Percentiles rank a stretch among this genome's conserved stretches.
Conservation (phyloP, 257 asterid genomes). For the Eustoma russellianum region DNA sequence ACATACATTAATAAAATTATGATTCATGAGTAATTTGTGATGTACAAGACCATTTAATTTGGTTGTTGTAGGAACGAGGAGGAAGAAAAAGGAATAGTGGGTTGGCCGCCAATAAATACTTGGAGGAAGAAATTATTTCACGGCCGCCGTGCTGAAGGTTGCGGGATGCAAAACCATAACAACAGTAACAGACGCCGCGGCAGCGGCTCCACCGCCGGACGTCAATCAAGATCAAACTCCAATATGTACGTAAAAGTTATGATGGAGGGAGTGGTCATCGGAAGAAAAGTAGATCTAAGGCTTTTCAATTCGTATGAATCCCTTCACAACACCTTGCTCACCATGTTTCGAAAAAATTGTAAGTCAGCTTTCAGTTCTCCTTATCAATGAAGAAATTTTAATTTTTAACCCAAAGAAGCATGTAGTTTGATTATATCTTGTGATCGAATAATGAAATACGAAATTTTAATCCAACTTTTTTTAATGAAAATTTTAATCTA, state of each 20-base stretch:
- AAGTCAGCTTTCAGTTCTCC: too few relatives aligned
- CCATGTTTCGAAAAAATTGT: conserved; percentile 33
- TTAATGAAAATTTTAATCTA: too few relatives aligned
- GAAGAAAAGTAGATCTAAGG: conserved; percentile 47
- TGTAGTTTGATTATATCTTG: too few relatives aligned
- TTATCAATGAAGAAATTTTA: too few relatives aligned
- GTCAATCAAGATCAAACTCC: conserved; percentile 14
- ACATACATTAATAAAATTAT: background rate
- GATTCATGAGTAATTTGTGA: background rate
- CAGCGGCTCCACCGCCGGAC: conserved; percentile 6
- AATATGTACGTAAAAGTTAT: conserved; percentile 44
- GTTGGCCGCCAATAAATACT: conserved; percentile 60
- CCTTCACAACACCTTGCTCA: conserved; percentile 24
- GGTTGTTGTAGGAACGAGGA: conserved; percentile 13
- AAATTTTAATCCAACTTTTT: too few relatives aligned
- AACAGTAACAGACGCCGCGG: too few relatives aligned
- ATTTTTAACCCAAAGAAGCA: too few relatives aligned
- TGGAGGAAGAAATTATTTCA: conserved; percentile 38
- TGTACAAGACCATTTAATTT: background rate
- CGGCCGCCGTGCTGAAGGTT: conserved; percentile 11
- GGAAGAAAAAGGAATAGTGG: conserved; percentile 23
- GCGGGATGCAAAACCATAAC: conserved; percentile 22
- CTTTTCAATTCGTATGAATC: conserved; percentile 28
- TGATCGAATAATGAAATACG: too few relatives aligned
- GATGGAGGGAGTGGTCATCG: conserved; percentile 64